Evolutionary conservation across 306 rosid genomes (phyloP).

Genomic region (Lithocarpus polystachyus): DNA sequence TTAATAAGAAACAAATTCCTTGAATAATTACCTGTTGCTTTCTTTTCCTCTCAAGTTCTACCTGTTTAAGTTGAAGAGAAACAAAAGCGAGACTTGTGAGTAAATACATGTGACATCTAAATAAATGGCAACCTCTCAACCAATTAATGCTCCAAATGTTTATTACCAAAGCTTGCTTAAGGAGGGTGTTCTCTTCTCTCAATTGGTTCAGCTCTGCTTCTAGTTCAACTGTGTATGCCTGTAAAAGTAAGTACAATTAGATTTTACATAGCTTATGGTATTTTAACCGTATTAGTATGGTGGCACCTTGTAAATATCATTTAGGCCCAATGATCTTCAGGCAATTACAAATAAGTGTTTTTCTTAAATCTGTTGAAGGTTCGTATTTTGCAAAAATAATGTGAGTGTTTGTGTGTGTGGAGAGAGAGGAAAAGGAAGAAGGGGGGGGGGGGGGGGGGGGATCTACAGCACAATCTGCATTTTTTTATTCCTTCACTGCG

Average conservation of each 20-base stretch:
- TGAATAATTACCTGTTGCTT: constrained; percentile 63
- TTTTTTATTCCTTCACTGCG: too few relatives aligned
- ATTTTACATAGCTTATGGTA: background rate
- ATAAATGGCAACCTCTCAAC: background rate
- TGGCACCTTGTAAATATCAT: background rate
- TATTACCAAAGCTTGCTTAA: constrained; percentile 74
- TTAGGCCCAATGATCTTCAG: background rate
- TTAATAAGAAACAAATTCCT: background rate
- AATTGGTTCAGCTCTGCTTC: constrained; percentile 85
- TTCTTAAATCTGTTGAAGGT: background rate
- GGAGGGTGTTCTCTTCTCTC: constrained; percentile 64
- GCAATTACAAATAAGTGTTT: background rate
- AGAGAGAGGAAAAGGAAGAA: too few relatives aligned
- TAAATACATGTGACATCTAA: background rate
- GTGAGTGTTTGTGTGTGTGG: too few relatives aligned
- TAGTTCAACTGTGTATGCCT: constrained; percentile 92
- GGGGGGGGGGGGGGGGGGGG: too few relatives aligned
- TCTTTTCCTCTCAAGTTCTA: constrained; percentile 61
- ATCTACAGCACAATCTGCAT: too few relatives aligned
- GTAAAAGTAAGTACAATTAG: background rate
- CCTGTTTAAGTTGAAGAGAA: constrained; percentile 37
- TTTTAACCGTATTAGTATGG: background rate
- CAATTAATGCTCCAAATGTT: constrained; percentile 4
- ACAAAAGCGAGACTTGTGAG: constrained; percentile 1
- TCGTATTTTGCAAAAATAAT: too few relatives aligned